These are phyloP conservation scores for Mallotus repandus DNA, from an alignment of 441 rosid genomes.

Conservation along the genomic window DNA sequence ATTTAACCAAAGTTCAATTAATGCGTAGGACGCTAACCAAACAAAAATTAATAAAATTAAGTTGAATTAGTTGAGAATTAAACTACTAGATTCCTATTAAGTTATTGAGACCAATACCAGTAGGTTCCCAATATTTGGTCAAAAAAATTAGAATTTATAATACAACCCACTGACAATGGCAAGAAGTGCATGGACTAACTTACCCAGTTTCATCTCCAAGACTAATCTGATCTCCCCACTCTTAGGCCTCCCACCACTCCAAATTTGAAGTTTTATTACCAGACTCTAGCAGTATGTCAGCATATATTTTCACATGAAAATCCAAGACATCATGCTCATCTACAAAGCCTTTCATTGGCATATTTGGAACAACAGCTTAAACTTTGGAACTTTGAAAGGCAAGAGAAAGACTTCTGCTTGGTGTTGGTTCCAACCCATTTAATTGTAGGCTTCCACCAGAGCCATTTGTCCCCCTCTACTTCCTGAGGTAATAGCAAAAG, in stretches of 20 bases:
- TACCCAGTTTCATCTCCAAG: constrained; percentile 68
- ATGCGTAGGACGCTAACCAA: background rate
- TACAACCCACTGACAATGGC: constrained; percentile 80
- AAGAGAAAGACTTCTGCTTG: constrained; percentile 53
- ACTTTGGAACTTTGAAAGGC: constrained; percentile 54
- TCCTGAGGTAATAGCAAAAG: constrained; percentile 93
- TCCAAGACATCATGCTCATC: constrained; percentile 59
- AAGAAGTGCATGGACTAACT: constrained; percentile 87
- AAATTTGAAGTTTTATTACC: constrained; percentile 39
- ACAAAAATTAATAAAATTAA: background rate
- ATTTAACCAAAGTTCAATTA: background rate
- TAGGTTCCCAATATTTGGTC: background rate
- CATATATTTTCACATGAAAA: constrained; percentile 36
- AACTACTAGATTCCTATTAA: background rate
- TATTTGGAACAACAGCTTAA: constrained; percentile 53
- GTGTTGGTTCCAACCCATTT: constrained; percentile 36
- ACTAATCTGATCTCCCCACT: constrained; percentile 66
- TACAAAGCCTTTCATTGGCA: constrained; percentile 85
- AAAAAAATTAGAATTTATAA: background rate
- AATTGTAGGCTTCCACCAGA: constrained; percentile 40
- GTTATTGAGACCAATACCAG: constrained; percentile 6
- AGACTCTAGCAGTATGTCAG: constrained; percentile 34
- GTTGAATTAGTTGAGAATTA: background rate
- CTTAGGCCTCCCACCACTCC: constrained; percentile 96
- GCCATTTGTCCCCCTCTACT: constrained; percentile 50